Evolutionary conservation across 345 rosid species (phyloP).

Genomic region (Salix caprea): DNA sequence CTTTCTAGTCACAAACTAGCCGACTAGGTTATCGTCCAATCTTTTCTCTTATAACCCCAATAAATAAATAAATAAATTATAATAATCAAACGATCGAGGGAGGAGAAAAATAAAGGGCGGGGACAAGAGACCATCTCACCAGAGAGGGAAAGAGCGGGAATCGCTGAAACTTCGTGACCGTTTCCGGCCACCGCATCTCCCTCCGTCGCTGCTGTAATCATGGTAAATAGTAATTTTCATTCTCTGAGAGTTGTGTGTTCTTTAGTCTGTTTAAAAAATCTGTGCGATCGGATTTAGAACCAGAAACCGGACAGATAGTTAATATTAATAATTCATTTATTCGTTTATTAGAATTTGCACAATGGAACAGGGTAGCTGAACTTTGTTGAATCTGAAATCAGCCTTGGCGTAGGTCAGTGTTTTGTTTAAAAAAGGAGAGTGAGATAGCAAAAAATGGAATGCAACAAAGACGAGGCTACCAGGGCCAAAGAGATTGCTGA

Average conservation of each 20-base stretch:
- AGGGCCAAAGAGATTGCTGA: conserved; percentile 88
- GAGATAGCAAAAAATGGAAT: conserved; percentile 50
- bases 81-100: not conserved
- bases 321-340: not conserved
- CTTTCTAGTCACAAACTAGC: not conserved
- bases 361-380: not conserved
- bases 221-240: not conserved
- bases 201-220: not conserved
- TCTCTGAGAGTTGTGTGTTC: not conserved
- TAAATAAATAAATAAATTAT: not conserved
- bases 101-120: not conserved
- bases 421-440: not conserved
- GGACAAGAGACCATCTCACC: not conserved
- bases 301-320: not conserved
- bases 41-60: not conserved
- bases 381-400: not conserved
- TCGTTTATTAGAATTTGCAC: not conserved
- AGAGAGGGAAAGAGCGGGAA: not conserved
- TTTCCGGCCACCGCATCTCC: not conserved
- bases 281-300: not conserved
- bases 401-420: not conserved
- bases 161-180: not conserved
- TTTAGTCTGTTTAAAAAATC: not conserved
- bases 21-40: not conserved
- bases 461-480: conserved; percentile 84